Percentiles rank a stretch among this genome's conserved stretches.
Conservation (phyloP, 1,284 basidiomycete species). For the Sporisorium graminicola region DNA sequence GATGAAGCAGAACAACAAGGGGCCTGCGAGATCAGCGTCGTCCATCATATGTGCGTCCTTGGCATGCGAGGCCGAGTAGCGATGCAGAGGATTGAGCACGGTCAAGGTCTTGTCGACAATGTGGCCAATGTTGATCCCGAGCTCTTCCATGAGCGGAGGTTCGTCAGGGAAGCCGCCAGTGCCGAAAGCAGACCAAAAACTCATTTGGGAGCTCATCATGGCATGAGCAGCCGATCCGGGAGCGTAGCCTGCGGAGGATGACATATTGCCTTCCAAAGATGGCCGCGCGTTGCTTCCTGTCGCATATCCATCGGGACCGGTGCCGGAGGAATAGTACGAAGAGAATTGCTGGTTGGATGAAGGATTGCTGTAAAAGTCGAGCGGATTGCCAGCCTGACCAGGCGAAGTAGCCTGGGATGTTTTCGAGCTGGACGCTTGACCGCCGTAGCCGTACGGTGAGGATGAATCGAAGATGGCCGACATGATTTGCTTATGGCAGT, state of each 20-base stretch:
- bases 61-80: slow-evolving; percentile 72
- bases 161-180: slow-evolving; percentile 69
- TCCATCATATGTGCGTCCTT: slow-evolving; percentile 96
- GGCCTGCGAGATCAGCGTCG: slow-evolving; percentile 96
- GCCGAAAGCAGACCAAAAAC: slow-evolving; percentile 67
- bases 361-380: slow-evolving; percentile 49
- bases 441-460: slow-evolving; percentile 49
- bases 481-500: slow-evolving; percentile 17
- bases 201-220: slow-evolving; percentile 60
- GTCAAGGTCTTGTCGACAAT: slow-evolving; percentile 93
- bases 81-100: slow-evolving; percentile 90
- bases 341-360: slow-evolving; percentile 31
- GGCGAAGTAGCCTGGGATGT: slow-evolving; percentile 29
- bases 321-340: slow-evolving; percentile 43
- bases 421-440: slow-evolving; percentile 39
- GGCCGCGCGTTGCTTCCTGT: slow-evolving; percentile 46
- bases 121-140: slow-evolving; percentile 97
- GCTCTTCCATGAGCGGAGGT: slow-evolving; percentile 74
- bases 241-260: slow-evolving; percentile 37
- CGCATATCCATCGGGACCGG: slow-evolving; percentile 41
- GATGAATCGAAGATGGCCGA: slow-evolving; percentile 57
- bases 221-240: slow-evolving; percentile 48
- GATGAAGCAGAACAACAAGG: slow-evolving; percentile 92
- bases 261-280: slow-evolving; percentile 65
- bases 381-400: slow-evolving; percentile 32